phyloP scores from a whole-genome alignment of 352 stramenopile species.

The Pythium brassicae region DNA sequence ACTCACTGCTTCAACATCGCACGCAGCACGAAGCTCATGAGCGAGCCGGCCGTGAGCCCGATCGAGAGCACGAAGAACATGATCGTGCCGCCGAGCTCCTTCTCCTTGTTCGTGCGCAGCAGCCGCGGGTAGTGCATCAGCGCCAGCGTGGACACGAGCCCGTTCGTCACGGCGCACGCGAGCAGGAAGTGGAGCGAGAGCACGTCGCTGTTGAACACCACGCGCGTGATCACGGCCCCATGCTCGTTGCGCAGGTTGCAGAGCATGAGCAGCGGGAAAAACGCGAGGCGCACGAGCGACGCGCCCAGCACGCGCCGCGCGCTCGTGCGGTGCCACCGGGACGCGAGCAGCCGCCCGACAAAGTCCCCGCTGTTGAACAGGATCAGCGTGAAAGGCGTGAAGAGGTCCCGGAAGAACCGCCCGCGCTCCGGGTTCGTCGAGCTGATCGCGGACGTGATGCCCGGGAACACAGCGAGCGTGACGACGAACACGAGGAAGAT shows the following conservation, averaged over 20 bases:
- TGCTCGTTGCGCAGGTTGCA: slow-evolving; percentile 76
- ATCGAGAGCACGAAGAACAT: slow-evolving; percentile 84
- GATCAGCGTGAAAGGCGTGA: slow-evolving; percentile 74
- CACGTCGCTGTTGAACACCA: slow-evolving; percentile 74
- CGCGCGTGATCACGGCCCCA: slow-evolving; percentile 52
- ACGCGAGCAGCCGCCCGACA: slow-evolving; percentile 47
- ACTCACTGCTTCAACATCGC: slow-evolving; percentile 70
- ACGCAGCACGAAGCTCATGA: slow-evolving; percentile 73
- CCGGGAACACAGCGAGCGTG: slow-evolving; percentile 72
- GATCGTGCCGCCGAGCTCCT: slow-evolving; percentile 67
- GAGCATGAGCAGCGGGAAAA: slow-evolving; percentile 69
- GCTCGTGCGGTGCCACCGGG: slow-evolving; percentile 29
- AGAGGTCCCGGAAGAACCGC: slow-evolving; percentile 57
- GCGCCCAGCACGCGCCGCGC: slow-evolving; percentile 28
- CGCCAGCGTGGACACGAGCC: slow-evolving; percentile 60
- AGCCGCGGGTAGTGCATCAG: slow-evolving; percentile 76
- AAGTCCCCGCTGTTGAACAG: slow-evolving; percentile 79
- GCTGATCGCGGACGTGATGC: slow-evolving; percentile 66
- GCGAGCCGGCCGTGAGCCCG: slow-evolving; percentile 60
- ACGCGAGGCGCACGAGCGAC: slow-evolving; percentile 38
- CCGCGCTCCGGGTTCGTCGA: slow-evolving; percentile 40
- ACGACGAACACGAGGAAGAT: slow-evolving; percentile 79
- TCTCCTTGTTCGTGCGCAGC: slow-evolving; percentile 50
- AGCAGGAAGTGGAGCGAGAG: slow-evolving; percentile 54
- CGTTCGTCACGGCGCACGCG: slow-evolving; percentile 63